These are phyloP conservation scores for Zygosaccharomyces kombuchaensis DNA, from an alignment of 805 yeast genomes.

Conservation along the genomic window DNA sequence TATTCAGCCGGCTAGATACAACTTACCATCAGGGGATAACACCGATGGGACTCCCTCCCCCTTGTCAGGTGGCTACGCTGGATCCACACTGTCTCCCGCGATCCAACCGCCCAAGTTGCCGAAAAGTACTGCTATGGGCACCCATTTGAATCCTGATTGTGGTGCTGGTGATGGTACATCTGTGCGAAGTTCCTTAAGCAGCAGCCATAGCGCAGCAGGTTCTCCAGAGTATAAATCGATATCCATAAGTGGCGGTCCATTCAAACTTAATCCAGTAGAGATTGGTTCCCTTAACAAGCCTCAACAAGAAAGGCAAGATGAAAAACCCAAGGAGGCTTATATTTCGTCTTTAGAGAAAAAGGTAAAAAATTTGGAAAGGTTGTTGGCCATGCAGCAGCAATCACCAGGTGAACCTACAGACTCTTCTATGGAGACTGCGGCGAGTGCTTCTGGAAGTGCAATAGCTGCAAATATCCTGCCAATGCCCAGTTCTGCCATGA, in stretches of 20 bases:
- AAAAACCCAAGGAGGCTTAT: conserved; percentile 48
- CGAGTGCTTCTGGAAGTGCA: conserved; percentile 19
- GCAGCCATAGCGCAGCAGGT: background rate
- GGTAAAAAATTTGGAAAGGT: conserved; percentile 47
- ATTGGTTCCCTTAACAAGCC: background rate
- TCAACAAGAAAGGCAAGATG: background rate
- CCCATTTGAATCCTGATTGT: background rate
- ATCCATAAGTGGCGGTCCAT: background rate
- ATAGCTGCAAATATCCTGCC: conserved; percentile 10
- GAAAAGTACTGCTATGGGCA: background rate
- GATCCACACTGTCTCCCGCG: background rate
- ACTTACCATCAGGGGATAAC: conserved; percentile 13
- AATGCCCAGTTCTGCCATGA: conserved; percentile 6
- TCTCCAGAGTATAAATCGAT: background rate
- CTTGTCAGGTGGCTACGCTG: background rate
- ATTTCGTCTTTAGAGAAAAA: conserved; percentile 53
- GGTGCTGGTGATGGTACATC: background rate
- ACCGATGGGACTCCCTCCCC: conserved; percentile 2
- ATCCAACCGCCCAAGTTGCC: background rate
- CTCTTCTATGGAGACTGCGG: background rate
- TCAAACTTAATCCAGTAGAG: background rate
- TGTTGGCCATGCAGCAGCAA: conserved; percentile 24
- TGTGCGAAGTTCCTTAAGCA: background rate
- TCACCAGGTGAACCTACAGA: background rate
- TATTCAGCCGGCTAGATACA: conserved; percentile 59